Conservation (phyloP, 2,329 filamentous ascomycete species). For the Apiospora arundinis region DNA sequence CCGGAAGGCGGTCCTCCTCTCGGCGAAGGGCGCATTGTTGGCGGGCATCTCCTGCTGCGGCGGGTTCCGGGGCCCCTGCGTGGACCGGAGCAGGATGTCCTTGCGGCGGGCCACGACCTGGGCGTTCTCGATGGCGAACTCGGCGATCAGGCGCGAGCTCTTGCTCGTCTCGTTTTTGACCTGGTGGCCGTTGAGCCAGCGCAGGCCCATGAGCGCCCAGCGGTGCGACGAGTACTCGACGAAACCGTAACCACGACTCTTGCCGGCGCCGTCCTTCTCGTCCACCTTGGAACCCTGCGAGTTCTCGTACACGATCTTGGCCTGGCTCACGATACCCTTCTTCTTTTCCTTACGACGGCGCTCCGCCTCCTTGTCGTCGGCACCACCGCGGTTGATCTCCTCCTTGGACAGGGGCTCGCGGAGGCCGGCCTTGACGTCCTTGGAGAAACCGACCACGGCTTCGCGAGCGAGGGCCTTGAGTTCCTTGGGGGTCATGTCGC, state of each 20-base stretch:
- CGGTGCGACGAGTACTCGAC: conserved; percentile 95
- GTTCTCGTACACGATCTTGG: conserved; percentile 94
- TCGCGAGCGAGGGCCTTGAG: conserved; percentile 90
- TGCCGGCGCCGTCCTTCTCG: conserved; percentile 78
- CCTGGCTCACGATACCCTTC: conserved; percentile 87
- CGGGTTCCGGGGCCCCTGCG: conserved; percentile 34
- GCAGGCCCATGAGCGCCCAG: conserved; percentile 90
- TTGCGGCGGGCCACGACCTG: conserved; percentile 87
- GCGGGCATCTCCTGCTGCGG: conserved; percentile 20
- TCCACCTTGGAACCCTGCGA: conserved; percentile 82
- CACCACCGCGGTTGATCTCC: conserved; percentile 80
- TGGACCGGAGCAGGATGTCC: conserved; percentile 53
- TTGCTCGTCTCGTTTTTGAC: conserved; percentile 69
- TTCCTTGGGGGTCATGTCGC: conserved; percentile 81
- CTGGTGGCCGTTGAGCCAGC: conserved; percentile 86
- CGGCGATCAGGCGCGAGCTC: conserved; percentile 89
- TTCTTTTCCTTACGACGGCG: conserved; percentile 79
- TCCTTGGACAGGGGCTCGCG: conserved; percentile 87
- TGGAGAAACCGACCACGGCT: conserved; percentile 93
- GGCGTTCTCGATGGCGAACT: conserved; percentile 98
- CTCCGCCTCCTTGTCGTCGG: conserved; percentile 82
- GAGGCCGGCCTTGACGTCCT: conserved; percentile 80
- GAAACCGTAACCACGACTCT: conserved; percentile 94
- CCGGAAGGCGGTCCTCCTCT: background rate
- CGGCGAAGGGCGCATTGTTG: conserved; percentile 2